Evolutionary conservation across 176 grass and related monocot species (phyloP).

Genomic region (Canna indica): DNA sequence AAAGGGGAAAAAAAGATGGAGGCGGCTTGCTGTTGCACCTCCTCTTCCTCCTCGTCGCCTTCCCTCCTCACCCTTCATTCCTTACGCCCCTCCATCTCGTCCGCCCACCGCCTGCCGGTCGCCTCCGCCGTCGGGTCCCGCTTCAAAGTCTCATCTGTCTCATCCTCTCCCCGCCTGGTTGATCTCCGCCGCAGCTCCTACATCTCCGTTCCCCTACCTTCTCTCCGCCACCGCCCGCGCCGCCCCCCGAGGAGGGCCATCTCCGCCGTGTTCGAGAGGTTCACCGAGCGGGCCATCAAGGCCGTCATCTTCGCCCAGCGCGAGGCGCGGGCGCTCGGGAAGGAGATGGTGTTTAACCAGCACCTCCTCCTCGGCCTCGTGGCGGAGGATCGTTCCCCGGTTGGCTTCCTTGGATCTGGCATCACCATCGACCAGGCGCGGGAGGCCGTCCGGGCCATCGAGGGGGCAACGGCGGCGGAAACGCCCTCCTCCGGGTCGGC

Average conservation of each 20-base stretch:
- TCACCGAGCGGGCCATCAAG: constrained; percentile 87
- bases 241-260: constrained; percentile 3
- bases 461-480: too few relatives aligned
- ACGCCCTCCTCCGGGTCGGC: constrained; percentile 13
- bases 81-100: not conserved
- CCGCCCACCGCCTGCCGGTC: not conserved
- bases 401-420: constrained; percentile 61
- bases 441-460: constrained; percentile 63
- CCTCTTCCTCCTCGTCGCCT: not conserved
- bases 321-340: constrained; percentile 60
- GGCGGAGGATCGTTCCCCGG: constrained; percentile 58
- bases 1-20: not conserved
- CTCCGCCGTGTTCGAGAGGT: constrained; percentile 78
- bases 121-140: not conserved
- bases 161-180: not conserved
- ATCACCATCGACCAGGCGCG: constrained; percentile 67
- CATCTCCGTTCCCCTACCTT: not conserved
- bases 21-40: constrained; percentile 7
- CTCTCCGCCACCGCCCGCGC: not conserved
- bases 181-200: not conserved
- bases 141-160: not conserved
- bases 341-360: constrained; percentile 55
- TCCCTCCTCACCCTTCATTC: not conserved
- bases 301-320: constrained; percentile 72
- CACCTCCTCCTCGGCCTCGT: constrained; percentile 82